Conservation (phyloP, 148 eudicot species). For the Nyssa sinensis region DNA sequence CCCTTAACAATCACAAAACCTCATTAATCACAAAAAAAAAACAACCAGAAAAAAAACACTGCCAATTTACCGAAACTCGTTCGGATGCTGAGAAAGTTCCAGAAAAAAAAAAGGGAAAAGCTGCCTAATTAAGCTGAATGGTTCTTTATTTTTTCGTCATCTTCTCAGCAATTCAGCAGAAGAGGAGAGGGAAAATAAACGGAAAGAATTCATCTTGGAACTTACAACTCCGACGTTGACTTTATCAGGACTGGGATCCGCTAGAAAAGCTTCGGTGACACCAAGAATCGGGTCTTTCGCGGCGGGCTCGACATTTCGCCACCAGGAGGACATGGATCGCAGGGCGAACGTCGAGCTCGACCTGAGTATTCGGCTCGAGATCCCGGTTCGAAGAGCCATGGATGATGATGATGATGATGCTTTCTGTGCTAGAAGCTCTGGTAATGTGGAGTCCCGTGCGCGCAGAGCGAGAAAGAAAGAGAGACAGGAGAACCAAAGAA, state of each 20-base stretch:
- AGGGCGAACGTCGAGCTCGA: conserved; percentile 26
- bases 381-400: conserved; percentile 47
- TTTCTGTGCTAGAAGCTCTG: too few species aligned
- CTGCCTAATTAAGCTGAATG: neutral
- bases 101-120: neutral
- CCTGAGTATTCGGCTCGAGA: conserved; percentile 9
- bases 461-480: neutral
- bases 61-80: too few species aligned
- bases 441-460: too few species aligned
- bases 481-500: conserved; percentile 1
- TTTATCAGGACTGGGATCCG: conserved; percentile 80
- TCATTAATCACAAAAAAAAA: neutral
- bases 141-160: neutral
- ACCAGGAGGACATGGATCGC: conserved; percentile 65
- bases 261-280: conserved; percentile 88
- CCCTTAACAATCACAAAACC: conserved; percentile 46
- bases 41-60: neutral
- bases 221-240: conserved; percentile 94
- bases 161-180: neutral
- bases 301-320: conserved; percentile 82
- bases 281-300: conserved; percentile 95
- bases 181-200: neutral
- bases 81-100: too few species aligned
- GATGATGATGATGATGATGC: neutral
- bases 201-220: neutral